A percentile compares a stretch with the other conserved stretches of the same genome.
These are phyloP conservation scores for Penstemon barbatus DNA, from an alignment of 257 asterid species.

Conservation along the genomic window DNA sequence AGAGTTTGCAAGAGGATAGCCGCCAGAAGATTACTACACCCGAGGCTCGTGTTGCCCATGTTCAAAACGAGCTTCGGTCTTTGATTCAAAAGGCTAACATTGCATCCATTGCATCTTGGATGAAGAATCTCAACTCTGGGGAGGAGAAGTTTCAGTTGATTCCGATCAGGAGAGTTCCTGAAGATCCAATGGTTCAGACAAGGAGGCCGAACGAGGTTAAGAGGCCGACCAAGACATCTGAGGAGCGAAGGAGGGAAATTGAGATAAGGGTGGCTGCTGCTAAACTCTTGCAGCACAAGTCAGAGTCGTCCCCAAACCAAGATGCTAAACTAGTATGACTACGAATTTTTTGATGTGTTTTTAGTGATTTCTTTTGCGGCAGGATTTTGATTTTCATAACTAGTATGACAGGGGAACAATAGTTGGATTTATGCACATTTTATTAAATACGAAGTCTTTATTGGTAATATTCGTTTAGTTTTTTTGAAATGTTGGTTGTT, in stretches of 20 bases:
- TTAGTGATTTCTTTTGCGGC: too few species aligned
- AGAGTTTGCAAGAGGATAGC: constrained; percentile 73
- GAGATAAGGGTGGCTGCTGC: constrained; percentile 90
- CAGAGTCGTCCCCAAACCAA: constrained; percentile 35
- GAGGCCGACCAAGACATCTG: constrained; percentile 71
- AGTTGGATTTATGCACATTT: too few species aligned
- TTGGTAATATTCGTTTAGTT: too few species aligned
- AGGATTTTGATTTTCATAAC: too few species aligned
- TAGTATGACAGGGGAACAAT: too few species aligned
- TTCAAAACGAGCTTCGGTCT: constrained; percentile 60
- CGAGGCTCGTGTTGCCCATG: constrained; percentile 55
- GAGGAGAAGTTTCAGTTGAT: constrained; percentile 72
- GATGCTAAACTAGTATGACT: too few species aligned
- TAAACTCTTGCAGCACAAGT: constrained; percentile 69
- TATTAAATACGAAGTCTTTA: too few species aligned
- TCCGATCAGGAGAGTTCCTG: constrained; percentile 65
- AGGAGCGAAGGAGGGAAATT: constrained; percentile 81
- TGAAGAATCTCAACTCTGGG: constrained; percentile 66
- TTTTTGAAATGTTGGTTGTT: too few species aligned
- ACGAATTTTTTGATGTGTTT: too few species aligned
- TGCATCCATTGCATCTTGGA: constrained; percentile 71
- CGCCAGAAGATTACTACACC: constrained; percentile 63
- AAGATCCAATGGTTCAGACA: constrained; percentile 77
- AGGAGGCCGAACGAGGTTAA: constrained; percentile 74
- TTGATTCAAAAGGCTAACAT: constrained; percentile 77